These are phyloP conservation scores for Tieghemostelium lacteum DNA, from an alignment of 78 protist species.

Conservation along the genomic window DNA sequence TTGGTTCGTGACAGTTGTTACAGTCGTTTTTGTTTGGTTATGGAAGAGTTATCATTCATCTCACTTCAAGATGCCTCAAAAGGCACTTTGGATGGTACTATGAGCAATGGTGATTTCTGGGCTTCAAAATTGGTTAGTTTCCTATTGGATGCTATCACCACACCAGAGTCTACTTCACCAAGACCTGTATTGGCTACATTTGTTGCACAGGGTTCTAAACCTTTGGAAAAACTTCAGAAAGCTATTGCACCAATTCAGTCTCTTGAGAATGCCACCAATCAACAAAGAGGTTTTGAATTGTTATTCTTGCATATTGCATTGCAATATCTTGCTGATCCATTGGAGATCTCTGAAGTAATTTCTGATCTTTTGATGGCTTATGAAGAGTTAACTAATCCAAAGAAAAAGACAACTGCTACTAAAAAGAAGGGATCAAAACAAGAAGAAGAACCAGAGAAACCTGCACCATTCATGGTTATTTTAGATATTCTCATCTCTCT, in stretches of 20 bases:
- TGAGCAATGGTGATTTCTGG: conserved; percentile 56
- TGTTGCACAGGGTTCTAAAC: conserved; percentile 46
- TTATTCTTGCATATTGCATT: conserved; percentile 49
- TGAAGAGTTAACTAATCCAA: conserved; percentile 35
- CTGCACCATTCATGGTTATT: conserved; percentile 48
- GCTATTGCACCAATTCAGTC: conserved; percentile 15
- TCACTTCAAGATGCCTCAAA: neutral
- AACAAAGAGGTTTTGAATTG: conserved; percentile 46
- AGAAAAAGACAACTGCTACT: neutral
- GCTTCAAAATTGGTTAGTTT: conserved; percentile 2
- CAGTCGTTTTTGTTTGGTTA: conserved; percentile 13
- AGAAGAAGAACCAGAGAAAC: conserved; percentile 3
- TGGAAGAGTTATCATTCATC: conserved; percentile 23
- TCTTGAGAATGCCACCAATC: neutral
- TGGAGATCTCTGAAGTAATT: conserved; percentile 60
- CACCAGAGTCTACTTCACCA: neutral
- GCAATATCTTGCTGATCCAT: conserved; percentile 47
- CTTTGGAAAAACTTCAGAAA: conserved; percentile 31
- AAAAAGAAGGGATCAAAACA: neutral
- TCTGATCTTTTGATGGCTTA: conserved; percentile 42
- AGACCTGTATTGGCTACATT: conserved; percentile 16
- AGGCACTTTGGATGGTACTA: conserved; percentile 2
- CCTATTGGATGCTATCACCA: conserved; percentile 8
- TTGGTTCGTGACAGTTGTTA: conserved; percentile 22
- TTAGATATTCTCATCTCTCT: conserved; percentile 46